phyloP scores from a whole-genome alignment of 768 basidiomycete genomes.

The Cystobasidium onofrii region DNA sequence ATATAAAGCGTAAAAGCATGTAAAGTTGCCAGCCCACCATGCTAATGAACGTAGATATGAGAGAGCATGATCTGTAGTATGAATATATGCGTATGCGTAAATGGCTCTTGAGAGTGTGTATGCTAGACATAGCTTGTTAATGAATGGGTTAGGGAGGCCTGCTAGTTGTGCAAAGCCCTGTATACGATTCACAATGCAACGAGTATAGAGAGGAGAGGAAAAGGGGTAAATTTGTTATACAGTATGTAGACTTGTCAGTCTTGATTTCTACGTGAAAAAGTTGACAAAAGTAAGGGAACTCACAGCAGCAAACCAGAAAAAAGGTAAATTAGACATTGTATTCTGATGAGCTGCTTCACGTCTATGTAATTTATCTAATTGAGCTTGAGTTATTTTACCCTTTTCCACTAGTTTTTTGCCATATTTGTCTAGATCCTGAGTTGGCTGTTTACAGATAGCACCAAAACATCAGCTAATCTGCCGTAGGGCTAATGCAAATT shows the following conservation, averaged over 20 bases:
- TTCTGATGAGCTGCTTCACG: constrained; percentile 24
- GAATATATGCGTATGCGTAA: constrained; percentile 10
- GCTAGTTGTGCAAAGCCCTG: constrained; percentile 13
- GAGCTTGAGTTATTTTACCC: constrained; percentile 19
- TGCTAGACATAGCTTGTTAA: constrained; percentile 20
- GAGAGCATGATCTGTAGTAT: background rate
- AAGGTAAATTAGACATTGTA: constrained; percentile 3
- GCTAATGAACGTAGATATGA: background rate
- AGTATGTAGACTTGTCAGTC: too few species aligned
- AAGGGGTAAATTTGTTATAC: too few species aligned
- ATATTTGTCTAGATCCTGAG: constrained; percentile 23
- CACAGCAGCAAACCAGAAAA: constrained; percentile 14
- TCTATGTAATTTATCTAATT: constrained; percentile 17
- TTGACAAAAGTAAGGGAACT: background rate
- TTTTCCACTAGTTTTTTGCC: constrained; percentile 9
- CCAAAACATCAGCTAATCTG: background rate
- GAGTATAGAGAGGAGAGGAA: background rate
- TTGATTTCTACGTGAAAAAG: too few species aligned
- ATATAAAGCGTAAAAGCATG: constrained; percentile 6
- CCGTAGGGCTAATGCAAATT: too few species aligned
- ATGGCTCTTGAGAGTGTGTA: constrained; percentile 1
- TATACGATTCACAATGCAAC: background rate
- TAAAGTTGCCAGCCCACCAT: constrained; percentile 31
- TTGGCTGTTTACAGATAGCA: background rate
- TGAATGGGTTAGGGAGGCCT: constrained; percentile 13